phyloP scores from a whole-genome alignment of 768 basidiomycete species.

The Agaricus blazei region DNA sequence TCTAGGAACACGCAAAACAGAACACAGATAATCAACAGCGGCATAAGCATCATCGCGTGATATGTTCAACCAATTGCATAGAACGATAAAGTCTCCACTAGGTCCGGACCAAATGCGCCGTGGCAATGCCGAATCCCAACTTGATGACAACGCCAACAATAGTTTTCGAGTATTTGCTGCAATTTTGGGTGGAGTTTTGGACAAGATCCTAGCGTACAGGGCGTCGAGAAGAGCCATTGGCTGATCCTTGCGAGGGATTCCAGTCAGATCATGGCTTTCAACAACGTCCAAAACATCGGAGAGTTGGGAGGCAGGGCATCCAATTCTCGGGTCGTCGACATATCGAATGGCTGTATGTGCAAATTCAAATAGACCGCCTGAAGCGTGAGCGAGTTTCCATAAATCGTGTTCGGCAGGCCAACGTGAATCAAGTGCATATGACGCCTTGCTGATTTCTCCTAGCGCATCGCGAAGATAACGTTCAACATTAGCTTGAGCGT shows the following conservation, averaged over 20 bases:
- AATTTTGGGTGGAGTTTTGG: neutral
- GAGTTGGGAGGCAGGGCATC: neutral
- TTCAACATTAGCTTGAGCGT: neutral
- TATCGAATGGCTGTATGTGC: neutral
- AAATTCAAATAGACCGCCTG: neutral
- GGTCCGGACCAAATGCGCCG: neutral
- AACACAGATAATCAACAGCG: no score
- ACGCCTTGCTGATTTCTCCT: neutral
- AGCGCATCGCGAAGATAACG: neutral
- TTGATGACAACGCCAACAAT: neutral
- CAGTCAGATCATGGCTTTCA: neutral
- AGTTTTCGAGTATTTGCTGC: neutral
- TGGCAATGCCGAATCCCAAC: no score
- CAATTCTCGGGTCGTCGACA: neutral
- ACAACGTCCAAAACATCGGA: neutral
- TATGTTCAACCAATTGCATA: neutral
- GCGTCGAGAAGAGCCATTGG: slow-evolving; percentile 7
- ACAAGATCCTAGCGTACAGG: slow-evolving; percentile 5
- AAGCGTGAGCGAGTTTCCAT: neutral
- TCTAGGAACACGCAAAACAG: no score
- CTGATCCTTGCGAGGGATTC: neutral
- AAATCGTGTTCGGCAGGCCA: neutral
- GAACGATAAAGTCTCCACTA: neutral
- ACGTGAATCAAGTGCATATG: neutral
- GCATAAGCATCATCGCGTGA: no score